phyloP scores from a whole-genome alignment of 2,329 filamentous ascomycete species.

The Penicillium sp. region DNA sequence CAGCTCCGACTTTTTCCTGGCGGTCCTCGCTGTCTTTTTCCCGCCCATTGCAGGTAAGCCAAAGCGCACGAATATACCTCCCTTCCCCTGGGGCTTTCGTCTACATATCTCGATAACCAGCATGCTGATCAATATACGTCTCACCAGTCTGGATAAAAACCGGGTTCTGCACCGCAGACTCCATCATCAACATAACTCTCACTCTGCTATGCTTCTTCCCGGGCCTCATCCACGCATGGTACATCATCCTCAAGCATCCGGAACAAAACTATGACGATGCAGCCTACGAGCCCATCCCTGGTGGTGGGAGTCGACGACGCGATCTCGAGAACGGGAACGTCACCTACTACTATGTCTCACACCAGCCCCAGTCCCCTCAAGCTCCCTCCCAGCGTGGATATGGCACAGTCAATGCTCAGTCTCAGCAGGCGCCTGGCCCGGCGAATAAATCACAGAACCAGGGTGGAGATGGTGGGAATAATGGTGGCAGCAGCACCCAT shows the following conservation, averaged over 20 bases:
- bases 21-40: slow-evolving; percentile 59
- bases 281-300: slow-evolving; percentile 61
- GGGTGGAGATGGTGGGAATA: slow-evolving; percentile 17
- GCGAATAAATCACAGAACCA: slow-evolving; percentile 24
- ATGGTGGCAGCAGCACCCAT: slow-evolving; percentile 33
- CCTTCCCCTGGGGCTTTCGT: too few species aligned
- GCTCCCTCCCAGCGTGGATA: slow-evolving; percentile 36
- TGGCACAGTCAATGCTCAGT: slow-evolving; percentile 38
- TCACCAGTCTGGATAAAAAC: slow-evolving; percentile 87
- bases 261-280: slow-evolving; percentile 61
- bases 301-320: slow-evolving; percentile 47
- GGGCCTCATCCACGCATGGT: slow-evolving; percentile 92
- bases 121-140: slow-evolving; percentile 30
- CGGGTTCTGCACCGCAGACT: slow-evolving; percentile 88
- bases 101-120: not conserved
- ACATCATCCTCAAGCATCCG: slow-evolving; percentile 89
- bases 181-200: slow-evolving; percentile 90
- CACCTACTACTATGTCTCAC: slow-evolving; percentile 72
- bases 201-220: slow-evolving; percentile 75
- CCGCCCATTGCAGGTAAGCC: slow-evolving; percentile 55
- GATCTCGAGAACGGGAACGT: slow-evolving; percentile 50
- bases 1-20: slow-evolving; percentile 59
- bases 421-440: slow-evolving; percentile 20
- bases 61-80: not conserved
- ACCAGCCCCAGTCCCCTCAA: slow-evolving; percentile 42